These are phyloP conservation scores for Podaxis pistillaris DNA, from an alignment of 768 basidiomycete genomes.

Conservation along the genomic window DNA sequence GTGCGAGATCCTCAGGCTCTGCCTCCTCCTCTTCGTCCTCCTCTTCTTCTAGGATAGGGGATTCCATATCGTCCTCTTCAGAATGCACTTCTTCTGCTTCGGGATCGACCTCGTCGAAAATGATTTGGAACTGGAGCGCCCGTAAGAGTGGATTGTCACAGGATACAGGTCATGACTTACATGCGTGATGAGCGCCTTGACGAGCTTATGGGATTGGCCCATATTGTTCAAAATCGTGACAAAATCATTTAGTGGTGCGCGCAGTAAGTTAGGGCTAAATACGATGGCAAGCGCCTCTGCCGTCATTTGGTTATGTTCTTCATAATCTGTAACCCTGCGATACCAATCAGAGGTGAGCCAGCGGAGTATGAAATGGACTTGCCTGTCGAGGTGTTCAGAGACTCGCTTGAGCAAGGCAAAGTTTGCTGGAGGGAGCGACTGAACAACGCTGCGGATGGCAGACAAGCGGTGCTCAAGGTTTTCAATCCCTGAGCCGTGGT, in stretches of 20 bases:
- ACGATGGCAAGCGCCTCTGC: constrained; percentile 83
- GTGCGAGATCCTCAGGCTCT: background rate
- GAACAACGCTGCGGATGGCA: constrained; percentile 66
- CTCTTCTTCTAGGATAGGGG: constrained; percentile 66
- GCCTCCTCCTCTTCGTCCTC: constrained; percentile 47
- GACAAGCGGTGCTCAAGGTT: constrained; percentile 65
- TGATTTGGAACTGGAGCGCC: constrained; percentile 50
- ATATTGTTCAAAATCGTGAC: constrained; percentile 77
- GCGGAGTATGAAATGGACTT: constrained; percentile 17
- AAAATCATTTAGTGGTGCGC: constrained; percentile 78
- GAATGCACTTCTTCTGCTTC: constrained; percentile 56
- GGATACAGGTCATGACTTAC: constrained; percentile 39
- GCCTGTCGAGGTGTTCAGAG: constrained; percentile 82
- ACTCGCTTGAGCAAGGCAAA: constrained; percentile 80
- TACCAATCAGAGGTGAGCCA: background rate
- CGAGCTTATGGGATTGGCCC: constrained; percentile 73
- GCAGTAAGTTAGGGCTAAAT: constrained; percentile 78
- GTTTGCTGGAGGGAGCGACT: constrained; percentile 65
- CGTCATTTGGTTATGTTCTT: constrained; percentile 89
- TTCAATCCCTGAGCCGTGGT: constrained; percentile 51
- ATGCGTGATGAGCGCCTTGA: constrained; percentile 73
- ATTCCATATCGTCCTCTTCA: constrained; percentile 66
- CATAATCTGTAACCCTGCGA: constrained; percentile 78
- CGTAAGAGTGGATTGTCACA: constrained; percentile 13
- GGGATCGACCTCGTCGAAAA: constrained; percentile 70